These are phyloP conservation scores for Phoma herbarum DNA, from an alignment of 2,329 filamentous ascomycete genomes.

Conservation along the genomic window DNA sequence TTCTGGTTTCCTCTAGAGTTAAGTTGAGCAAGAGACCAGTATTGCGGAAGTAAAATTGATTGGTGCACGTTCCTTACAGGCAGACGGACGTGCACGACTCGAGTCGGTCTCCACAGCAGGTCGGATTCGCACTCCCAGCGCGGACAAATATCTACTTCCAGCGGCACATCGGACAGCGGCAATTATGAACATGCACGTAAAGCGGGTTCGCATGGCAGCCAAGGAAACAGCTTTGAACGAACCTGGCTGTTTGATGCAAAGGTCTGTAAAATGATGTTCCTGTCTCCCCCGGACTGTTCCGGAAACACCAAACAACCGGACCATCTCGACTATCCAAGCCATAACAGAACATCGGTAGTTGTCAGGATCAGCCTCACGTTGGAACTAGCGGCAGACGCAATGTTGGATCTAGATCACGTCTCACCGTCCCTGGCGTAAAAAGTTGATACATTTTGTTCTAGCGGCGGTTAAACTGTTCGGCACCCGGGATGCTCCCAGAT, in stretches of 20 bases:
- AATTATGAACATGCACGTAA: background rate
- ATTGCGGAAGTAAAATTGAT: slow-evolving; percentile 4
- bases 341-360: background rate
- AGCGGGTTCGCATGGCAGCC: background rate
- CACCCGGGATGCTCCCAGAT: background rate
- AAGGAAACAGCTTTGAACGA: background rate
- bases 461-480: background rate
- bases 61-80: background rate
- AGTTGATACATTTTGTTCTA: background rate
- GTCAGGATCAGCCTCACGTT: background rate
- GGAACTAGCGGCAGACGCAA: background rate
- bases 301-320: slow-evolving; percentile 11
- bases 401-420: background rate
- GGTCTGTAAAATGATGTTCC: background rate
- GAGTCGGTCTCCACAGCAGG: slow-evolving; percentile 10
- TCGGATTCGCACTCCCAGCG: background rate
- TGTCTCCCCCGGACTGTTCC: background rate
- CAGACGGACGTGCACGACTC: slow-evolving; percentile 10
- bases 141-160: slow-evolving; percentile 11
- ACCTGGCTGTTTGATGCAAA: background rate
- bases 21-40: background rate
- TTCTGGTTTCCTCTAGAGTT: background rate
- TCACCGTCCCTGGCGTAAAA: background rate
- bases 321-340: background rate
- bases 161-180: slow-evolving; percentile 4